Conservation (phyloP, 352 stramenopile genomes). For the Globisporangium emineosum region DNA sequence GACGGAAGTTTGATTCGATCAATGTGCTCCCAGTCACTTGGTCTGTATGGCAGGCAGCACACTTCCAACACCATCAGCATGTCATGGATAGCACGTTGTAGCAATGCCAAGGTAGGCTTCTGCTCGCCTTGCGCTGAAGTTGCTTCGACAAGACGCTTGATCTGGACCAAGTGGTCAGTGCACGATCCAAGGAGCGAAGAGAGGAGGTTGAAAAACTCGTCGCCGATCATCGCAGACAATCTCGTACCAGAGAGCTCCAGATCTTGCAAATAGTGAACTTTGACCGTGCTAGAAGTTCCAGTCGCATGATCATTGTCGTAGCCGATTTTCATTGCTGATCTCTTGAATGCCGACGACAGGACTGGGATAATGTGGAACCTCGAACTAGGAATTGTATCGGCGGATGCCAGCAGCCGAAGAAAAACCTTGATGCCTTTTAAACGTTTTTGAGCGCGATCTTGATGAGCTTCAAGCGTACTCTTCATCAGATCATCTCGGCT, state of each 20-base stretch:
- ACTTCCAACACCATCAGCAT: constrained; percentile 73
- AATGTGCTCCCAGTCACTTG: constrained; percentile 61
- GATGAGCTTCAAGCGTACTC: constrained; percentile 46
- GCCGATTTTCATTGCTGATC: constrained; percentile 8
- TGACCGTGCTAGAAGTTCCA: constrained; percentile 29
- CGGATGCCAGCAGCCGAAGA: constrained; percentile 43
- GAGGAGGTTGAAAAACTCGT: constrained; percentile 71
- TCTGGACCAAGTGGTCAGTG: constrained; percentile 31
- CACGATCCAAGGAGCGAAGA: constrained; percentile 47
- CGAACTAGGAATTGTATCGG: constrained; percentile 52
- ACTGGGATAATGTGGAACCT: constrained; percentile 73
- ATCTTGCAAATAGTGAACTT: constrained; percentile 74
- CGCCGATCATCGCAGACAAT: constrained; percentile 39
- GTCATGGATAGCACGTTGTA: constrained; percentile 63
- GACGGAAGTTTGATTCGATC: constrained; percentile 53
- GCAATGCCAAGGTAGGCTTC: constrained; percentile 20
- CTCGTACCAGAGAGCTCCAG: constrained; percentile 64
- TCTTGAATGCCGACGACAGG: constrained; percentile 75
- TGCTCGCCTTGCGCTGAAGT: constrained; percentile 10
- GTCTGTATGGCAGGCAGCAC: constrained; percentile 72
- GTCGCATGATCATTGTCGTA: neutral
- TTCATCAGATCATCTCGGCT: constrained; percentile 49
- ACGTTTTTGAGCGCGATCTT: constrained; percentile 39
- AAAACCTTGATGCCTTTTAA: constrained; percentile 72
- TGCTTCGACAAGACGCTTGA: constrained; percentile 34